These are phyloP conservation scores for Pestalotiopsis sp. DNA, from an alignment of 2,329 filamentous ascomycete species.

Conservation along the genomic window DNA sequence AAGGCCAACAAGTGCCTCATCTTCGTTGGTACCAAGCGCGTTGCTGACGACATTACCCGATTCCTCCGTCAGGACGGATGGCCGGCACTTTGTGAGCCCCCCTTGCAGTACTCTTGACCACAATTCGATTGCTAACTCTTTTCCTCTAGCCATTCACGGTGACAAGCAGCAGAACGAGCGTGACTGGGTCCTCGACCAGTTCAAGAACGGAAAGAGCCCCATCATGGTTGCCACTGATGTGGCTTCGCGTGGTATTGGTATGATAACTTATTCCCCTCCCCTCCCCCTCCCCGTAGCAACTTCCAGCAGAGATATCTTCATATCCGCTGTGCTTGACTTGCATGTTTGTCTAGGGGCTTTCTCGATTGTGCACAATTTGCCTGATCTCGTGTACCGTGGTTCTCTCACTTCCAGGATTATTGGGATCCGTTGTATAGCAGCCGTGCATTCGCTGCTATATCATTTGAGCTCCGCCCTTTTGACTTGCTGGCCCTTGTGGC, in stretches of 20 bases:
- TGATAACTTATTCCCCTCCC: slow-evolving; percentile 63
- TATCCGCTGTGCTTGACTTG: slow-evolving; percentile 83
- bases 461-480: slow-evolving; percentile 73
- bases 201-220: slow-evolving; percentile 98
- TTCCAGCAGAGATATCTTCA: slow-evolving; percentile 54
- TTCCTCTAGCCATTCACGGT: slow-evolving; percentile 81
- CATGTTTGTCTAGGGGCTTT: slow-evolving; percentile 85
- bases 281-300: slow-evolving; percentile 45
- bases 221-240: slow-evolving; percentile 99
- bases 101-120: slow-evolving; percentile 34
- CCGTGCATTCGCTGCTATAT: slow-evolving; percentile 69
- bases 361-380: slow-evolving; percentile 87
- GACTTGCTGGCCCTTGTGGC: slow-evolving; percentile 61
- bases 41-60: slow-evolving; percentile 96
- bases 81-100: slow-evolving; percentile 85
- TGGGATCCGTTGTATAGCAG: slow-evolving; percentile 79
- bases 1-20: slow-evolving; percentile 94
- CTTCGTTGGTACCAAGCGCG: slow-evolving; percentile 91
- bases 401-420: slow-evolving; percentile 80
- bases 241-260: slow-evolving; percentile 99
- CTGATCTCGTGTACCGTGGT: slow-evolving; percentile 84
- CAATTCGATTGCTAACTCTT: slow-evolving; percentile 44
- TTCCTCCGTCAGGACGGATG: slow-evolving; percentile 98
- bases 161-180: slow-evolving; percentile 99
- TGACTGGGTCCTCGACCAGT: slow-evolving; percentile 99